Percentiles rank a stretch among this genome's conserved stretches.
Evolutionary conservation across 129 eudicot genomes (phyloP).

Genomic region (Logfia minima): DNA sequence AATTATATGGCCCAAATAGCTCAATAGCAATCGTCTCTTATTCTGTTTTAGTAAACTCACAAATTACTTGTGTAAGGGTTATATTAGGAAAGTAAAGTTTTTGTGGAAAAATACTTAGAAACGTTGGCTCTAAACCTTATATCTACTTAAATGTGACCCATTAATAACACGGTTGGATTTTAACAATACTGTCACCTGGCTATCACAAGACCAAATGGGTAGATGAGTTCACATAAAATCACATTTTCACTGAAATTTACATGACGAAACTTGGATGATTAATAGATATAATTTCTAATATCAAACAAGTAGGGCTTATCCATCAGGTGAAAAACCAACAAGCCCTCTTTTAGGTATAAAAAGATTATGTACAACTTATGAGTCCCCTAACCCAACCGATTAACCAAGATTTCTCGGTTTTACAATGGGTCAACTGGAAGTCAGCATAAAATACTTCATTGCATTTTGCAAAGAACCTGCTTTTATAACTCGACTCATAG

Average conservation of each 20-base stretch:
- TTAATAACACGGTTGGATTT: too few relatives aligned
- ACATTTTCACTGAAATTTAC: too few relatives aligned
- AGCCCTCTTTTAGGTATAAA: slow-evolving; percentile 31
- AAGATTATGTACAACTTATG: slow-evolving; percentile 20
- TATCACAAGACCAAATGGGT: too few relatives aligned
- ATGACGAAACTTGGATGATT: background rate
- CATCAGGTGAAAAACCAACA: slow-evolving; percentile 27
- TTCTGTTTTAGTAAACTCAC: too few relatives aligned
- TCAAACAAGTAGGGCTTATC: slow-evolving; percentile 43
- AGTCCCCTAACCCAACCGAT: background rate
- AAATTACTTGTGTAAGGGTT: too few relatives aligned
- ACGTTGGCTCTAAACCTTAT: too few relatives aligned
- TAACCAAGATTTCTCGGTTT: slow-evolving; percentile 14
- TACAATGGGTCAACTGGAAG: background rate
- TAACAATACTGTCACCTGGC: too few relatives aligned
- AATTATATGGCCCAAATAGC: background rate
- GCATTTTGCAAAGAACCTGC: slow-evolving; percentile 1
- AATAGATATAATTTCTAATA: slow-evolving; percentile 23
- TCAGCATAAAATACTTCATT: background rate
- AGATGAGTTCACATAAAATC: too few relatives aligned
- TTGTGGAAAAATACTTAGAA: too few relatives aligned
- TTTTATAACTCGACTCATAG: background rate
- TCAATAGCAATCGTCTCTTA: too few relatives aligned
- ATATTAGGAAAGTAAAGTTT: too few relatives aligned
- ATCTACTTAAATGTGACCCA: too few relatives aligned